Base-by-base conservation (phyloP, 371 early-diverging fungal species). In the Apophysomyces variabilis region DNA sequence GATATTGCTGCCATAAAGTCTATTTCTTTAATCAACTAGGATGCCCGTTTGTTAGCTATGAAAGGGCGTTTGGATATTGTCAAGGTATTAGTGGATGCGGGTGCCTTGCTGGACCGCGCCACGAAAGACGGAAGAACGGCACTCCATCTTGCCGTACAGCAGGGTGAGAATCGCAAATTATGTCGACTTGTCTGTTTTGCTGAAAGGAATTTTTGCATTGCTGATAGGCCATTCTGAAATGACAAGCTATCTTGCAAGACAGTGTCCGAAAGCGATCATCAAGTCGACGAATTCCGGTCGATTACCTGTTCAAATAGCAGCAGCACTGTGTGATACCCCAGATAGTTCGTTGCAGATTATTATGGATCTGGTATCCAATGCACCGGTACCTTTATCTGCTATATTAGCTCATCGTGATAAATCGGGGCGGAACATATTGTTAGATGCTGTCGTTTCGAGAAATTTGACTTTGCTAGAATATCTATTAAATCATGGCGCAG, bases 41-140 rank as follows among this genome's bases (percentile, higher is more conserved):
- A 7, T n/a, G n/a, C 1, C 21, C 32, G 32, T 50, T 8, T 6
- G 3, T 50, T 54, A 84, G 85, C 84, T 3, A 67, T 77, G 64
- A 83, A 85, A 67, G 82, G 82, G 6, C 46, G 72, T 13, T 37
- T 74, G 18, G 73, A 77, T 21, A 75, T 76, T 13, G 72, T 82
- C 9, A 64, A 75, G 46, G 45, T 75, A 14, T 62, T 83, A 16
- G 72, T 77, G 7, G 65, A 45, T 14, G 61, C 67, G 61, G 78
- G 76, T 5, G 82, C 80, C 5, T 60, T 77, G 26, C 63, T 83
- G 13, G 66, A 79, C 26, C 54, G 75, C 35, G 54, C 59, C 0
- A 82, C 76, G 12, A 78, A 76, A 64, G 84, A 83, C 59, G 80
- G 82, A 13, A 71, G 84, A 68, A 83, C 80, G n/a, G 76, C 84